Conservation (phyloP, 75 land plant genomes). For the Sequoia sempervirens region DNA sequence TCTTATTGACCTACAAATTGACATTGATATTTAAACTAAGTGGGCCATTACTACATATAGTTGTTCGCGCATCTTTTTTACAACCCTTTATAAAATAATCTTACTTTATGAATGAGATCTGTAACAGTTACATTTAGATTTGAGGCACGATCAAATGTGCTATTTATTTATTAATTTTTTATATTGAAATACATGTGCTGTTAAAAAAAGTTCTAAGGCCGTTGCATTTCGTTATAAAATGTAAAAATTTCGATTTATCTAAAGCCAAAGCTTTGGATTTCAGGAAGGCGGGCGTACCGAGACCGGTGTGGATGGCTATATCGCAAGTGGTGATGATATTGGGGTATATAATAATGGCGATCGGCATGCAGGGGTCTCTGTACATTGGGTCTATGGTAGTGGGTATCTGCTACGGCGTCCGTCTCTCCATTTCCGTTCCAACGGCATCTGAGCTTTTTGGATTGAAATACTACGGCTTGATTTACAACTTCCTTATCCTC, state of each 20-base stretch:
- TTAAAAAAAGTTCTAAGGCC: not conserved
- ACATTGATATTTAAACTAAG: too few relatives aligned
- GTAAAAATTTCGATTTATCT: too few relatives aligned
- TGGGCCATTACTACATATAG: too few relatives aligned
- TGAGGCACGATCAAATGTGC: not conserved
- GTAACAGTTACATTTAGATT: not conserved
- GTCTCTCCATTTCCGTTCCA: conserved; percentile 55
- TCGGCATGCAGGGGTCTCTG: conserved; percentile 43
- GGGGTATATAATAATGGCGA: conserved; percentile 49
- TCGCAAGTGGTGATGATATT: conserved; percentile 48
- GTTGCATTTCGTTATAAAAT: not conserved
- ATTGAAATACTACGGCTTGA: conserved; percentile 51
- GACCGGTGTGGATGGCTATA: conserved; percentile 51
- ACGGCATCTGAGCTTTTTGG: conserved; percentile 71
- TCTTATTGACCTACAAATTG: too few relatives aligned
- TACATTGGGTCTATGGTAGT: conserved; percentile 57
- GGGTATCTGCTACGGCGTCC: conserved; percentile 64
- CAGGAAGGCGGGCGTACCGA: conserved; percentile 44
- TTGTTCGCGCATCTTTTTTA: too few relatives aligned
- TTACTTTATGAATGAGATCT: too few relatives aligned
- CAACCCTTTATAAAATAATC: too few relatives aligned
- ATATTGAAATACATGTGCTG: too few relatives aligned
- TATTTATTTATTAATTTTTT: not conserved
- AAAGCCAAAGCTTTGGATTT: not conserved
- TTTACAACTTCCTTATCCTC: conserved; percentile 67